A percentile compares a stretch with the other conserved stretches of the same genome.
Conservation (phyloP, 768 basidiomycete species). For the Amanita inopinata region DNA sequence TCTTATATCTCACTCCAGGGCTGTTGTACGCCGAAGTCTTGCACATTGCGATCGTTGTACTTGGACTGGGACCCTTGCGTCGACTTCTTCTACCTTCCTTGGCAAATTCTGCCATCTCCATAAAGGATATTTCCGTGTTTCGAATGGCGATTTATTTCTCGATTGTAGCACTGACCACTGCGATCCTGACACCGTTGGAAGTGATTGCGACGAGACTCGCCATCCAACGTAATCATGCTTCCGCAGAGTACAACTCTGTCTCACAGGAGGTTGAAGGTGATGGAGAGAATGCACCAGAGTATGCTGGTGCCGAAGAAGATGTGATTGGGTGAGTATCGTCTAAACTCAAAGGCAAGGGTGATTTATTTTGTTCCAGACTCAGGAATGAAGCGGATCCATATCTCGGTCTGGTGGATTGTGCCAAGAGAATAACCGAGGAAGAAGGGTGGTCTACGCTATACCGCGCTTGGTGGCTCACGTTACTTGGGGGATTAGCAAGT, state of each 20-base stretch:
- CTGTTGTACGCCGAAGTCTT: slow-evolving; percentile 50
- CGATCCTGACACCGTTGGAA: slow-evolving; percentile 64
- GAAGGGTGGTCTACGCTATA: slow-evolving; percentile 69
- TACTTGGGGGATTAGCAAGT: slow-evolving; percentile 50
- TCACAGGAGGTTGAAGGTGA: slow-evolving; percentile 66
- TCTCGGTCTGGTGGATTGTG: slow-evolving; percentile 62
- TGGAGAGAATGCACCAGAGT: slow-evolving; percentile 49
- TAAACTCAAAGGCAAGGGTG: no score
- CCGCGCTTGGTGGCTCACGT: slow-evolving; percentile 81
- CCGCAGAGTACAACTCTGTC: slow-evolving; percentile 64
- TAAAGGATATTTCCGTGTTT: slow-evolving; percentile 35
- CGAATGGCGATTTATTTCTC: slow-evolving; percentile 47
- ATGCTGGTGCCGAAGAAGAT: slow-evolving; percentile 64
- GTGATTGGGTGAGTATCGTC: slow-evolving; percentile 79
- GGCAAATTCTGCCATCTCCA: slow-evolving; percentile 20
- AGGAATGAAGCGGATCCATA: slow-evolving; percentile 77
- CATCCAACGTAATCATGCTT: slow-evolving; percentile 78
- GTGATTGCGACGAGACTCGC: slow-evolving; percentile 72
- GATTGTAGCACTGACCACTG: slow-evolving; percentile 46
- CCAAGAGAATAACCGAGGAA: slow-evolving; percentile 66
- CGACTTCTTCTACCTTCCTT: slow-evolving; percentile 35
- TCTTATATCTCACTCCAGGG: slow-evolving; percentile 71
- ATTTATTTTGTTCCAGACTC: slow-evolving; percentile 35
- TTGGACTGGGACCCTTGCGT: slow-evolving; percentile 36
- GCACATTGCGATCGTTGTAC: slow-evolving; percentile 36